Base-by-base conservation (phyloP, 2,329 filamentous ascomycete genomes). In the Alternaria postmessia region DNA sequence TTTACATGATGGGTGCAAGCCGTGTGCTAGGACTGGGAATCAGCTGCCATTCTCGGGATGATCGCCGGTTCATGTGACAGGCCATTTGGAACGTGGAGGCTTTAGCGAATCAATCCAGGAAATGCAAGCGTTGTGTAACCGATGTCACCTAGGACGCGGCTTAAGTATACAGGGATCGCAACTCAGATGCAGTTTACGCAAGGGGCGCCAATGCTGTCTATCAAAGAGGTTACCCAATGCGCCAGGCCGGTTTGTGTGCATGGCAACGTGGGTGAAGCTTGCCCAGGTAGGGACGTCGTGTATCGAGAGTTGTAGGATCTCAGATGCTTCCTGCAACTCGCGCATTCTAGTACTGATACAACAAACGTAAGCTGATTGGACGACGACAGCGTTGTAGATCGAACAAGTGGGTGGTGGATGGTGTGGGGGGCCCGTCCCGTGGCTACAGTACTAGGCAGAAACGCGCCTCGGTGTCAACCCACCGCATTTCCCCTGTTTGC, bases 361-460 rank as follows among this genome's bases (percentile, higher is more conserved):
- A 18, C 28, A 20, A 18, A 41, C 9, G 9, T 22, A 48, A 30
- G 46, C 30, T 14, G 28, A 7, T 14, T 24, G 32, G 46, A 30
- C 30, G 46, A 22, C 18, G 18, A 7, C 11, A 6, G 28, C 28
- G 18, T 34, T 30, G 12, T 51, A 39, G 14, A 51, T n/a, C 3
- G 8, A 39, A 20, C 16, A 12, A 22, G 18, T 39, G 39, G 39
- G 22, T 24, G 22, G 22, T 24, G 22, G 22, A n/a, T 39, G 39
- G 39, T 22, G 39, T 46, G 24, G 38, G 51, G 51, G 26, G 39
- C 51, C 38, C 22, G 22, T 24, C 30, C 51, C 51, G 51, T 53
- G 22, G 22, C 22, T 6, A 24, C 22, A 24, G 22, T 24, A 24
- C 22, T 24, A 24, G 22, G 22, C 22, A 24, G 22, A 24, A 24